Evolutionary conservation across 768 basidiomycete species (phyloP).

Genomic region (Naganishia antarctica): DNA sequence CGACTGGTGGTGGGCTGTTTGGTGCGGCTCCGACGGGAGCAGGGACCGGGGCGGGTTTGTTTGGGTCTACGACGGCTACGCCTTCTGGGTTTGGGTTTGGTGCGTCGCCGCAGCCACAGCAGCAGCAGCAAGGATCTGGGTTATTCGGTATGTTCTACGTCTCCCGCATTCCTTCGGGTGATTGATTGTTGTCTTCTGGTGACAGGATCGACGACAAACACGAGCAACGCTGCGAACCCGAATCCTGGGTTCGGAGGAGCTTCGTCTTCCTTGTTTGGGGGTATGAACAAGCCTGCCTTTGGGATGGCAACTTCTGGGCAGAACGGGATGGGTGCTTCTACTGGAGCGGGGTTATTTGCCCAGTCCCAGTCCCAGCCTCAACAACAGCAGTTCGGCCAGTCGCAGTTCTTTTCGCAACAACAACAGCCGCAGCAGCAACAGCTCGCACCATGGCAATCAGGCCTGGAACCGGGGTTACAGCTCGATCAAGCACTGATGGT

Average conservation of each 20-base stretch:
- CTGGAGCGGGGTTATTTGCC: neutral
- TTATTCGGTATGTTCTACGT: constrained; percentile 11
- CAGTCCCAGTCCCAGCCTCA: constrained; percentile 20
- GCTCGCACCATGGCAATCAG: constrained; percentile 23
- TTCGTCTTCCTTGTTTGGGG: constrained; percentile 6
- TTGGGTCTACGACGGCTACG: constrained; percentile 4
- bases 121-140: constrained; percentile 19
- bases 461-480: constrained; percentile 16
- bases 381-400: constrained; percentile 24
- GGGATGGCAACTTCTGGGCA: neutral
- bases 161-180: neutral
- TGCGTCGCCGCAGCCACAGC: constrained; percentile 19
- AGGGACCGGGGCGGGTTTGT: neutral
- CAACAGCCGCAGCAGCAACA: constrained; percentile 24
- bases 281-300: constrained; percentile 1
- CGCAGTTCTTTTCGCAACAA: constrained; percentile 6
- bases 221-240: too few species aligned
- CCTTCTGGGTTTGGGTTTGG: constrained; percentile 11
- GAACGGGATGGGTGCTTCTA: neutral
- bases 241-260: constrained; percentile 4
- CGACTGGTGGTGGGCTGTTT: constrained; percentile 1
- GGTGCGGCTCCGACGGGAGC: neutral
- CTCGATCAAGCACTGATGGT: constrained; percentile 20
- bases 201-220: neutral
- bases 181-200: too few species aligned